Conservation (phyloP, 768 basidiomycete species). For the Rhodotorula graminis region DNA sequence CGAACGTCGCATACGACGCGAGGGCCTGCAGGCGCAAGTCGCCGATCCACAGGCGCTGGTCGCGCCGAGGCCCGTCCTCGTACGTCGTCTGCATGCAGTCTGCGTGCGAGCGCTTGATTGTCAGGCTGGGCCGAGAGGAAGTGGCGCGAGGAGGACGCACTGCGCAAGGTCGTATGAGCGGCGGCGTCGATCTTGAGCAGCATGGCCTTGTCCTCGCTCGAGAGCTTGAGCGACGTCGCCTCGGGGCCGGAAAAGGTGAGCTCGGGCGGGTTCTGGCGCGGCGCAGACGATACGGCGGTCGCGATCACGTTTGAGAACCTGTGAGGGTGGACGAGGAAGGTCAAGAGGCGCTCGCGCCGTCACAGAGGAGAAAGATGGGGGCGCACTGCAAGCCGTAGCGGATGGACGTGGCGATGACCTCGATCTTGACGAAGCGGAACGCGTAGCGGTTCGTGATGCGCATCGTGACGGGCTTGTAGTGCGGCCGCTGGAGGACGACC, state of each 20-base stretch:
- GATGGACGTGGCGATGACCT: constrained; percentile 37
- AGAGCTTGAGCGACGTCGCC: not conserved
- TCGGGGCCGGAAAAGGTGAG: not conserved
- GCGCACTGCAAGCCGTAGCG: constrained; percentile 22
- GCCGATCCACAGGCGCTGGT: constrained; percentile 41
- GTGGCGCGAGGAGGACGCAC: not conserved
- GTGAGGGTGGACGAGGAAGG: too few relatives aligned
- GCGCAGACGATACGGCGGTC: not conserved
- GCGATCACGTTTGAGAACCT: constrained; percentile 8
- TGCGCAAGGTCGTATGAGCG: not conserved
- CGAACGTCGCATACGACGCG: not conserved
- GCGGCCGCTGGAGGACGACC: constrained; percentile 9
- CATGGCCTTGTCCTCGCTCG: not conserved
- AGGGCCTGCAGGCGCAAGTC: not conserved
- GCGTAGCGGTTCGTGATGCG: constrained; percentile 39
- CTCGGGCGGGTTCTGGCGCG: not conserved
- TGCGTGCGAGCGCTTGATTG: too few relatives aligned
- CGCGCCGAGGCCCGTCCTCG: constrained; percentile 43
- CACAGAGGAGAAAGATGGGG: too few relatives aligned
- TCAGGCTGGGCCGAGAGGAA: too few relatives aligned
- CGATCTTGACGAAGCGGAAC: constrained; percentile 42
- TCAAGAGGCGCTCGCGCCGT: too few relatives aligned
- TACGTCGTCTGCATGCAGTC: constrained; percentile 43
- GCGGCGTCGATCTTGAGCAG: not conserved
- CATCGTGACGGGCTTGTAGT: constrained; percentile 29